These are phyloP conservation scores for Neonectria ditissima DNA, from an alignment of 2,329 filamentous ascomycete species.

Conservation along the genomic window DNA sequence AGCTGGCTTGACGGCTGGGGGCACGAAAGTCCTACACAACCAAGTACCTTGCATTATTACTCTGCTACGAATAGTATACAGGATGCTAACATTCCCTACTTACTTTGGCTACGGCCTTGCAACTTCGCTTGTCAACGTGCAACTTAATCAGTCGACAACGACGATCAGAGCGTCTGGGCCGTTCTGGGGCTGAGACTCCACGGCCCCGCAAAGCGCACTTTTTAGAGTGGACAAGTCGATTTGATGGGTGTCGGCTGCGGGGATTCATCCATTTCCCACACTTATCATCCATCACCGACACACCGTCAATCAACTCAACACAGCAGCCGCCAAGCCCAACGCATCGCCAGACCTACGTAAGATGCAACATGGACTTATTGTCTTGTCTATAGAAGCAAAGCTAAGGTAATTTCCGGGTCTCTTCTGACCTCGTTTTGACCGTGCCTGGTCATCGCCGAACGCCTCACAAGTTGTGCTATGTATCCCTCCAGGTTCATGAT, in stretches of 20 bases:
- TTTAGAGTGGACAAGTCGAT: not conserved
- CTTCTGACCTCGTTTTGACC: not conserved
- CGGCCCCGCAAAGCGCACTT: conserved; percentile 11
- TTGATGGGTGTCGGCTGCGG: not conserved
- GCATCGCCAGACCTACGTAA: not conserved
- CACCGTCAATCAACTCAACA: conserved; percentile 4
- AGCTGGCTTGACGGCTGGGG: not conserved
- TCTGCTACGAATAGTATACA: not conserved
- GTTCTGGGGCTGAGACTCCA: conserved; percentile 4
- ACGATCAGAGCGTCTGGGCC: not conserved
- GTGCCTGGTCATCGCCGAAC: conserved; percentile 21
- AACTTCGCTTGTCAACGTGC: conserved; percentile 2
- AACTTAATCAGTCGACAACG: not conserved
- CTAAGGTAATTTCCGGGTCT: not conserved
- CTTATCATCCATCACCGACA: not conserved
- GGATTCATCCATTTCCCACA: conserved; percentile 1
- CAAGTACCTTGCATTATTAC: conserved; percentile 9
- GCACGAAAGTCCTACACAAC: not conserved
- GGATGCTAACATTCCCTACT: no score
- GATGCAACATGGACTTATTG: not conserved
- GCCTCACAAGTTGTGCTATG: conserved; percentile 24
- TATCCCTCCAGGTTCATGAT: conserved; percentile 14
- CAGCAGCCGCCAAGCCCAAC: not conserved
- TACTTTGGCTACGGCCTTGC: no score
- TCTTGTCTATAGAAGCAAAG: conserved; percentile 18